Percentiles rank a stretch among this genome's conserved stretches.
Evolutionary conservation across 2,329 filamentous ascomycete genomes (phyloP).

Genomic region (Hypoxylon sp.): DNA sequence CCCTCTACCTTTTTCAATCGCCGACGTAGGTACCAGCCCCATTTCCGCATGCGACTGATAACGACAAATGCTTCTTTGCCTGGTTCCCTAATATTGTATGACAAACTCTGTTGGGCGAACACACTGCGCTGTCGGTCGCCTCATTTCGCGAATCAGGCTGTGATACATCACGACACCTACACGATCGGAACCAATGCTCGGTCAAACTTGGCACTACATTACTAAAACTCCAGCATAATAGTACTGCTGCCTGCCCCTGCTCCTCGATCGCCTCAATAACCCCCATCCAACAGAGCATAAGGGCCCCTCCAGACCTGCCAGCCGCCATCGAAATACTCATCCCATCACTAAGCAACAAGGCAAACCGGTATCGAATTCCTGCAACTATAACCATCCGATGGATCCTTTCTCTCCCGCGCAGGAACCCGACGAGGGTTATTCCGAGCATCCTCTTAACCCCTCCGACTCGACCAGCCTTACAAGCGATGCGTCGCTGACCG

Average conservation of each 20-base stretch:
- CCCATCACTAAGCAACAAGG: slow-evolving; percentile 24
- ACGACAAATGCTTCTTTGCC: slow-evolving; percentile 1
- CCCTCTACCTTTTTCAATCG: not conserved
- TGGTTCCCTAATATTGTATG: slow-evolving; percentile 13
- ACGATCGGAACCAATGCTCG: slow-evolving; percentile 21
- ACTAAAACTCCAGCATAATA: slow-evolving; percentile 14
- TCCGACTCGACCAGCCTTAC: slow-evolving; percentile 49
- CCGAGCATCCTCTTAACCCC: slow-evolving; percentile 74
- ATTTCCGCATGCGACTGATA: slow-evolving; percentile 3
- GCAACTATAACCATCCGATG: slow-evolving; percentile 50
- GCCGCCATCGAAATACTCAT: slow-evolving; percentile 17
- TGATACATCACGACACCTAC: slow-evolving; percentile 33
- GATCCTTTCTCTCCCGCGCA: slow-evolving; percentile 63
- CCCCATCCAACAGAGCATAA: slow-evolving; percentile 9
- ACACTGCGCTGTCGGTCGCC: slow-evolving; percentile 19
- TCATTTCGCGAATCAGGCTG: slow-evolving; percentile 25
- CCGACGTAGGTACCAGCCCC: not conserved
- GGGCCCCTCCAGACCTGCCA: slow-evolving; percentile 11
- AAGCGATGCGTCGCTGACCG: slow-evolving; percentile 50
- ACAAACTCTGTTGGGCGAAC: slow-evolving; percentile 5
- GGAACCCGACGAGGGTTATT: slow-evolving; percentile 87
- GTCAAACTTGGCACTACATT: slow-evolving; percentile 29
- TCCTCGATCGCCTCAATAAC: slow-evolving; percentile 16
- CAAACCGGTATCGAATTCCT: slow-evolving; percentile 7
- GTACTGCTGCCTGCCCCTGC: slow-evolving; percentile 18